phyloP scores from a whole-genome alignment of 345 rosid genomes.

The Syzygium aqueum region DNA sequence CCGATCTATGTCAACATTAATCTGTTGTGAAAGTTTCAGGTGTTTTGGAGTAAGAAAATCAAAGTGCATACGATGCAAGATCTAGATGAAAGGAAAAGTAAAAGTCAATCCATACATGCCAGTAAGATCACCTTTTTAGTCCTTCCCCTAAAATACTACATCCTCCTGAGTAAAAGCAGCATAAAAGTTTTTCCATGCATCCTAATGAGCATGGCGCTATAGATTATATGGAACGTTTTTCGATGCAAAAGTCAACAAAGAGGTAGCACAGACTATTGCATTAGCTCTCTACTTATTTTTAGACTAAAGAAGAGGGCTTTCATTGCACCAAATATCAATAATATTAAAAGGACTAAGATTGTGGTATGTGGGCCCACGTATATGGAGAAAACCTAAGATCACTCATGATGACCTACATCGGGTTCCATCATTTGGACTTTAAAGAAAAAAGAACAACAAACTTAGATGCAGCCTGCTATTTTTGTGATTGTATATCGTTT shows the following conservation, averaged over 20 bases:
- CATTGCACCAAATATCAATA: not conserved
- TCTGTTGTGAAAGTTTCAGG: not conserved
- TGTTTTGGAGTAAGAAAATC: not conserved
- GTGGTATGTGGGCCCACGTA: not conserved
- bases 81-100: not conserved
- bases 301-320: not conserved
- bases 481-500: not conserved
- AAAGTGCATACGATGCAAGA: not conserved
- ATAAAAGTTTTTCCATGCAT: not conserved
- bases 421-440: not conserved
- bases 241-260: not conserved
- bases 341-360: not conserved
- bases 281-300: not conserved
- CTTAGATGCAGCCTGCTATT: not conserved
- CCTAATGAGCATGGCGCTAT: not conserved
- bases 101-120: not conserved
- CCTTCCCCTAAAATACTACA: no score
- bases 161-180: not conserved
- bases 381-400: not conserved
- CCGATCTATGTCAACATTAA: not conserved
- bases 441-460: not conserved
- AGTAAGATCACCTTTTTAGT: not conserved
- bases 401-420: not conserved
- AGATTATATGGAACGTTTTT: not conserved
- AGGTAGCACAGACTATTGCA: not conserved